Base-by-base conservation (phyloP, 768 basidiomycete species). In the Podaxis rugospora region DNA sequence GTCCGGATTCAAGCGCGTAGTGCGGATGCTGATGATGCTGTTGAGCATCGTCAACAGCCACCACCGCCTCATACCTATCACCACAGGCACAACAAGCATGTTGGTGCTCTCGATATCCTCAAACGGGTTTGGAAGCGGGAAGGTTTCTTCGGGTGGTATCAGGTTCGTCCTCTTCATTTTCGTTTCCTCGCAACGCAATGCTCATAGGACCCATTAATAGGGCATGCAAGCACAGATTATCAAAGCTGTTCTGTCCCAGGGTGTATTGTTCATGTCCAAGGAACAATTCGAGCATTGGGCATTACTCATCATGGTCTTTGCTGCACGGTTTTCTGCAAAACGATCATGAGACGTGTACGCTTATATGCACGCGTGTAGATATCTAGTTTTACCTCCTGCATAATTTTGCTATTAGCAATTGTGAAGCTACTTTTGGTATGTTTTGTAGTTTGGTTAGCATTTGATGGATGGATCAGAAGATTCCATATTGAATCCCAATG, bases 141-240 rank as follows among this genome's bases (percentile, higher is more conserved):
- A 68, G 97, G 97, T 0, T 78, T 94, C 65, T 65, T 77, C n/a
- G 97, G 97, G 27, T 96, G 93, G 93, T 99, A 99, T 72, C 92
- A 93, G 86, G 93, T 92, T 46, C 51, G 85, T 74, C 16, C 4
- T 28, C 14, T 6, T 32, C 56, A 42, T 46, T 25, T 56, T 46
- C 32, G 32, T 32, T 32, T 32, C 32, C 32, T 32, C 32, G 1
- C 32, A 32, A 2, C 32, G 7, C 32, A 32, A 32, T 7, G 32
- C 32, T 32, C 32, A 32, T 1, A 2, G 32, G 32, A 32, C 7
- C 32, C 32, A 9, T 14, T 36, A 13, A 51, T 73, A 95, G 89
- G 97, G 97, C 10, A 95, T 99, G 91, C 82, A 89, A 65, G 95
- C 97, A 0, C 97, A 99, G 73, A 95, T 98, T 60, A 82, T 86